Evolutionary conservation across 768 basidiomycete species (phyloP), one percentile per base, ranked within the genome.

Genomic region (Boletus reticulatus): DNA sequence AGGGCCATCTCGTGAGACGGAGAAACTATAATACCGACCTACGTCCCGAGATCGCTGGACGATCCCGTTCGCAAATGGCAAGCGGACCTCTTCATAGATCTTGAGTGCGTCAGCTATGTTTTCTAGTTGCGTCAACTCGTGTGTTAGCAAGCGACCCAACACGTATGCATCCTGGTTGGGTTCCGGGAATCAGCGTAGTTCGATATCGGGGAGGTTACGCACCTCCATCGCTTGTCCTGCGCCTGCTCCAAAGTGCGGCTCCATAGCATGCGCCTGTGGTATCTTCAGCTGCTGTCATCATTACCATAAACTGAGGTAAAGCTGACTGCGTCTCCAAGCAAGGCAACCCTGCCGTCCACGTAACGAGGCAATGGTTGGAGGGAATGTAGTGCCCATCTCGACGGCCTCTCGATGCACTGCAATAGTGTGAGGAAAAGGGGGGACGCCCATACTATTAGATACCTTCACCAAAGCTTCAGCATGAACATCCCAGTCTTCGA

Each of bases 181-280:
- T n/a, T n/a, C 1, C 17, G 34, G 52, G 37, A 31, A n/a, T 53
- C 6, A 2, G 31, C 4, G 44, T 31, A 12, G 6, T n/a, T 5
- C 10, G 2, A 6, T 14, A 49, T 62, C 36, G 32, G 13, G 14
- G 3, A 37, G n/a, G 16, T 19, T 9, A 45, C 63, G 12, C 43
- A 78, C 78, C 65, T 81, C 81, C n/a, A 81, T 74, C 1, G 80
- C 79, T 51, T 79, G 79, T 4, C 79, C 77, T 4, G 78, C 81
- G 4, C 80, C 80, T 0, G 78, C 73, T 1, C 76, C 80, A 62
- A 77, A 71, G 58, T 79, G 73, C 0, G 79, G 78, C 5, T 73
- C 67, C 73, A 79, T 78, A 0, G 75, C 78, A 63, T 81, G 79
- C 0, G 78, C 79, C 79, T 68, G 42, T n/a, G 12, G 16, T 14